phyloP scores from a whole-genome alignment of 192 early-diverging fungal genomes.

The Linnemannia zychae region DNA sequence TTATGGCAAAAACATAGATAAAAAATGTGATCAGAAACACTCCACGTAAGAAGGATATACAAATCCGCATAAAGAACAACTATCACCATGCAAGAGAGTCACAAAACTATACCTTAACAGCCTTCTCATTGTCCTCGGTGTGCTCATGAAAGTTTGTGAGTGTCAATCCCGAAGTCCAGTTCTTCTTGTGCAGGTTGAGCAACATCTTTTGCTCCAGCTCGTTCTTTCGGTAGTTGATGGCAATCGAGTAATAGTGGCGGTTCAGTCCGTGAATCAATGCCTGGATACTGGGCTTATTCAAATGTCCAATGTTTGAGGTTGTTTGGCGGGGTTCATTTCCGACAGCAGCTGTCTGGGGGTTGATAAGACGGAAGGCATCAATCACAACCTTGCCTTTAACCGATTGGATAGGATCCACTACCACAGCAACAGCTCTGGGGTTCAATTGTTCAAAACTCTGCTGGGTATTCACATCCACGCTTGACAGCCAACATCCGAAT shows the following conservation, averaged over 20 bases:
- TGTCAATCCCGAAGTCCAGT: conserved; percentile 96
- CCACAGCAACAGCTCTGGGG: conserved; percentile 95
- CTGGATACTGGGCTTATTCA: conserved; percentile 98
- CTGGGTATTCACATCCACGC: conserved; percentile 99
- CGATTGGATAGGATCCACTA: conserved; percentile 99
- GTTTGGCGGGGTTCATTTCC: conserved; percentile 97
- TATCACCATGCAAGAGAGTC: not conserved
- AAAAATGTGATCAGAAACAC: conserved; percentile 12
- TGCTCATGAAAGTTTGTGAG: conserved; percentile 88
- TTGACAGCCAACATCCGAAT: conserved; percentile 99
- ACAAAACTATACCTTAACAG: conserved; percentile 77
- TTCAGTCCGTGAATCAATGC: conserved; percentile 98
- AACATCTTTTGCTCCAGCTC: conserved; percentile 99
- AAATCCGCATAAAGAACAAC: too few relatives aligned
- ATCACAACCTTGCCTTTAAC: conserved; percentile 99
- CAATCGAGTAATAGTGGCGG: conserved; percentile 99
- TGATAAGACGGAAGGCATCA: conserved; percentile 98
- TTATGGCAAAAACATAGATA: not conserved
- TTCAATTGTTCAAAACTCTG: conserved; percentile 97
- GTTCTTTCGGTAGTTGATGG: conserved; percentile 99
- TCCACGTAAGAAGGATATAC: not conserved
- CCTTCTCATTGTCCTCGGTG: conserved; percentile 84
- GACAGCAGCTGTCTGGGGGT: conserved; percentile 85
- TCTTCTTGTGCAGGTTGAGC: conserved; percentile 98
- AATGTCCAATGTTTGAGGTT: conserved; percentile 98